Evolutionary conservation across 2,329 filamentous ascomycete species (phyloP), one percentile per base, ranked within the genome.

Genomic region (Epichloe glyceriae): DNA sequence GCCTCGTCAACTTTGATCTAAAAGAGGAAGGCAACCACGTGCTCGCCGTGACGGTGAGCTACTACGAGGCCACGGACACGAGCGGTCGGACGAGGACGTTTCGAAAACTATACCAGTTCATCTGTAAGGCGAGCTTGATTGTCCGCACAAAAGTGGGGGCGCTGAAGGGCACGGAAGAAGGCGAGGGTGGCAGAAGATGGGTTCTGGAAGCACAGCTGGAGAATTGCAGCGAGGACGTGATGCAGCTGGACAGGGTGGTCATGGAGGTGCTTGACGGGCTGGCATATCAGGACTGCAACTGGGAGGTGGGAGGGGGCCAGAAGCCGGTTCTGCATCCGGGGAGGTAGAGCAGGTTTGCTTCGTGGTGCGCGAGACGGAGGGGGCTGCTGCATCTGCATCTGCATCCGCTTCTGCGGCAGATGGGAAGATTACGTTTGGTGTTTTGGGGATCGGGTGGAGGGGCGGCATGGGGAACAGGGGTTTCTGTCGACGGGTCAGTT

Each of bases 1-100:
- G 80, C 54, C 84, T 95, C 22, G 78, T 97, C 8, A 77, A 80
- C 38, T 94, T 95, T 63, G 87, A 95, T 60, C 75, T 98, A 37
- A 93, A 90, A 61, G 91, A 97, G 63, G 90, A 96, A 64, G 93
- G 93, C 0, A 90, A 87, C 59, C 90, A 98, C 67, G 88, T 96
- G 12, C 75, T 98, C 7, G 88, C 88, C 6, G 90, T 97, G 53
- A 96, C 88, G 50, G 86, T 97, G 53, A 91, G 85, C 57, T 97
- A 97, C 69, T 94, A 89, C 50, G 91, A 97, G 68, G 89, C 86
- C 0, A 78, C 77, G n/a, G 73, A 85, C 58, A 81, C 78, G 17
- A 79, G 76, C 56, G 80, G 80, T 3, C 78, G 88, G 47, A 84
- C 86, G 38, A 75, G 93, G 53, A 95, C 88, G 10, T 97, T 97